Evolutionary conservation across 116 monocot genomes (phyloP).

Genomic region (Posidonia oceanica): DNA sequence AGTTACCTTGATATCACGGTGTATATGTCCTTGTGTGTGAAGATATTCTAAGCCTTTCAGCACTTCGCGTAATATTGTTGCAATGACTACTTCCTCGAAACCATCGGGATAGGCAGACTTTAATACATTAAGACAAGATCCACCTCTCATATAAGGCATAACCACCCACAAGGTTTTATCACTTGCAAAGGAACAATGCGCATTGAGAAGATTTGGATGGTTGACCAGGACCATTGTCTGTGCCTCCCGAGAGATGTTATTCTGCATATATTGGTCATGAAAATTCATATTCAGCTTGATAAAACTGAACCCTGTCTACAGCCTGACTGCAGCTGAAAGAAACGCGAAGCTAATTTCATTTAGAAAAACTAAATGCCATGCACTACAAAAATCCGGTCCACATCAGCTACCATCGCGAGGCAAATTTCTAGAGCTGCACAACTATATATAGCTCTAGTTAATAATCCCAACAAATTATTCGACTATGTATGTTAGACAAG

Average conservation of each 20-base stretch:
- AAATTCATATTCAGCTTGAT: background rate
- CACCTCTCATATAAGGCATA: slow-evolving; percentile 94
- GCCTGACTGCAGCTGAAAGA: background rate
- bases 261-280: slow-evolving; percentile 26
- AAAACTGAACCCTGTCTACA: background rate
- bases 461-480: too few relatives aligned
- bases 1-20: slow-evolving; percentile 82
- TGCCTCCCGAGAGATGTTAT: slow-evolving; percentile 71
- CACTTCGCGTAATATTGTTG: slow-evolving; percentile 67
- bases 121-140: slow-evolving; percentile 84
- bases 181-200: slow-evolving; percentile 80
- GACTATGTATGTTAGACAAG: too few relatives aligned
- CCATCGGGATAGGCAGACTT: slow-evolving; percentile 66
- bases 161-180: slow-evolving; percentile 76
- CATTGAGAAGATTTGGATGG: slow-evolving; percentile 81
- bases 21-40: slow-evolving; percentile 79
- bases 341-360: background rate
- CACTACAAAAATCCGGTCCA: too few relatives aligned
- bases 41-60: slow-evolving; percentile 84
- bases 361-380: too few relatives aligned
- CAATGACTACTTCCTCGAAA: slow-evolving; percentile 73
- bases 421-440: too few relatives aligned
- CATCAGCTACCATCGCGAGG: too few relatives aligned
- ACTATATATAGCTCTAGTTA: too few relatives aligned
- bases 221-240: slow-evolving; percentile 81